Evolutionary conservation across 805 yeast genomes (phyloP).

Genomic region (Wickerhamiella kurtzmanii): DNA sequence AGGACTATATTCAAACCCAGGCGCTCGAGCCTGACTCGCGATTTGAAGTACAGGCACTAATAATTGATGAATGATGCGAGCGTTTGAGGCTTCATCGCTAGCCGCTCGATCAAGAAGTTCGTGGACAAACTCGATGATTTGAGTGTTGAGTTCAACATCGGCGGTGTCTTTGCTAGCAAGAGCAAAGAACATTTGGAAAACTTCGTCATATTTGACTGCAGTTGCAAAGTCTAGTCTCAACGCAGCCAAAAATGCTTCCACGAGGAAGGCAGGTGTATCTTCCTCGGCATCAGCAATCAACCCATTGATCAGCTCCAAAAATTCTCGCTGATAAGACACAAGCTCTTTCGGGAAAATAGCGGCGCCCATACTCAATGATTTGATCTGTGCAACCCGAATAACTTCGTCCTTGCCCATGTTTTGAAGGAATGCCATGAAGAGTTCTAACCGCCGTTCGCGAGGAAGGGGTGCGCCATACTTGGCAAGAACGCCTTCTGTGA

Average conservation of each 20-base stretch:
- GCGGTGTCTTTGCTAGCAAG: slow-evolving; percentile 63
- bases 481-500: slow-evolving; percentile 16
- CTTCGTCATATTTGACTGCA: slow-evolving; percentile 24
- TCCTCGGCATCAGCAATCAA: slow-evolving; percentile 56
- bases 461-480: slow-evolving; percentile 14
- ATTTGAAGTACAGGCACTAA: slow-evolving; percentile 14
- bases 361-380: slow-evolving; percentile 9
- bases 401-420: slow-evolving; percentile 4
- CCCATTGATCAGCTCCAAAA: slow-evolving; percentile 29
- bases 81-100: slow-evolving; percentile 19
- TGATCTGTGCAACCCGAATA: slow-evolving; percentile 10
- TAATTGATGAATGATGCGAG: slow-evolving; percentile 9
- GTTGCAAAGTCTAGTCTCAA: slow-evolving; percentile 35
- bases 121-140: slow-evolving; percentile 56
- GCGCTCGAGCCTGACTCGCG: slow-evolving; percentile 3
- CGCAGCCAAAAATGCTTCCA: slow-evolving; percentile 53
- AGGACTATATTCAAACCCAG: slow-evolving; percentile 40
- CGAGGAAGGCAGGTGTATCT: slow-evolving; percentile 60
- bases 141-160: slow-evolving; percentile 54
- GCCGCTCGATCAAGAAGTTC: slow-evolving; percentile 40
- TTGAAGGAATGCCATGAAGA: slow-evolving; percentile 10
- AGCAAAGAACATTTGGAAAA: slow-evolving; percentile 43
- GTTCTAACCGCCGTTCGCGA: slow-evolving; percentile 7
- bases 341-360: slow-evolving; percentile 14
- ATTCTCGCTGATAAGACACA: slow-evolving; percentile 20